Percentiles rank a stretch among this genome's conserved stretches.
Evolutionary conservation across 345 rosid genomes (phyloP).

Genomic region (Erucastrum elatum): DNA sequence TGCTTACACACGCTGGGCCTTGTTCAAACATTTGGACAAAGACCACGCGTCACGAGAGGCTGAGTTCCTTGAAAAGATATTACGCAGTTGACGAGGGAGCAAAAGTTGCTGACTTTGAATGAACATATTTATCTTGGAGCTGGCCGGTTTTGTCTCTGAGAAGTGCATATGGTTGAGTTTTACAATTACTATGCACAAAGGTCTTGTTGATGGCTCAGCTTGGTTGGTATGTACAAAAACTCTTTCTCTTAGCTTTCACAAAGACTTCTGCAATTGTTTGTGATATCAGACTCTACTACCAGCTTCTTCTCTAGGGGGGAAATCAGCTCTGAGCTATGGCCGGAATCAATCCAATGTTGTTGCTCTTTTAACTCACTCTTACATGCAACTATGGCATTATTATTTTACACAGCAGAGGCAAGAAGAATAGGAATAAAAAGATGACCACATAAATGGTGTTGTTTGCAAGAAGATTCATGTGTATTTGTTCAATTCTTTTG

Average conservation of each 20-base stretch:
- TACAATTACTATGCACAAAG: slow-evolving; percentile 1
- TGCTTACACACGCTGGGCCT: slow-evolving; percentile 51
- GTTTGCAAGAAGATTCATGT: slow-evolving; percentile 23
- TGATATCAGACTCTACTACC: slow-evolving; percentile 10
- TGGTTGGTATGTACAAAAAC: slow-evolving; percentile 29
- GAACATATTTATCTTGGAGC: slow-evolving; percentile 22
- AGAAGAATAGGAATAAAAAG: slow-evolving; percentile 37
- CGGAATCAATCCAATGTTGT: slow-evolving; percentile 14
- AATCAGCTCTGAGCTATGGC: slow-evolving; percentile 31
- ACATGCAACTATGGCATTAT: slow-evolving; percentile 11
- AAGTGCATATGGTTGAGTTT: slow-evolving; percentile 22
- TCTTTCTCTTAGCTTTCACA: slow-evolving; percentile 8
- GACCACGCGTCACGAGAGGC: slow-evolving; percentile 50
- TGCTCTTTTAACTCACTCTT: slow-evolving; percentile 23
- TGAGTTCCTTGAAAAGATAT: slow-evolving; percentile 50
- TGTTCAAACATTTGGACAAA: slow-evolving; percentile 58
- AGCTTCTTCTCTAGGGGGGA: slow-evolving; percentile 30
- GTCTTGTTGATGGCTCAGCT: slow-evolving; percentile 37
- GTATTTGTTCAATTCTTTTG: slow-evolving; percentile 36
- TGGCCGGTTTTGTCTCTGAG: slow-evolving; percentile 17
- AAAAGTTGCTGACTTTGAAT: slow-evolving; percentile 8
- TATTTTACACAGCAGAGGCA: slow-evolving; percentile 21
- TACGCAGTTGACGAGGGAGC: slow-evolving; percentile 36
- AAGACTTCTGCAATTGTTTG: not conserved
- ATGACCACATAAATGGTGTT: slow-evolving; percentile 21